These are phyloP conservation scores for Cajanus cajan DNA, from an alignment of 306 rosid genomes.

Conservation along the genomic window DNA sequence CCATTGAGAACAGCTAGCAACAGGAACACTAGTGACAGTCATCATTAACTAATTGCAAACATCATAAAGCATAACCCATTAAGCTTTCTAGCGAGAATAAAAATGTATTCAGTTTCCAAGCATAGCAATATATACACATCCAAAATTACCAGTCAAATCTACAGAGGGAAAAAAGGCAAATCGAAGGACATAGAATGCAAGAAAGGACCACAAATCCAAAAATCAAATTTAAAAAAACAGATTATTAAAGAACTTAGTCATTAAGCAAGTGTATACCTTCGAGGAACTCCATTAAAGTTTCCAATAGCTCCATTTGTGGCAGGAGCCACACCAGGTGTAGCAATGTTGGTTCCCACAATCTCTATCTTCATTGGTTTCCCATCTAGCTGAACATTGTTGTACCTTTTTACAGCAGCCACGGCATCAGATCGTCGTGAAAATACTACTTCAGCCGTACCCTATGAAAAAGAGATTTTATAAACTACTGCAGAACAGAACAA, in stretches of 20 bases:
- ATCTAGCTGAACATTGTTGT: conserved; percentile 90
- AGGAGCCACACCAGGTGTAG: conserved; percentile 54
- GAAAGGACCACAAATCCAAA: neutral
- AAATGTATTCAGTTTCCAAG: neutral
- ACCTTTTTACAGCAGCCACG: conserved; percentile 88
- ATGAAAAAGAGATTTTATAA: conserved; percentile 38
- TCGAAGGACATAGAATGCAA: neutral
- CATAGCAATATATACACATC: neutral
- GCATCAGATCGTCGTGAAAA: conserved; percentile 80
- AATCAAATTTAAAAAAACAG: neutral
- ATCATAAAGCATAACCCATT: neutral
- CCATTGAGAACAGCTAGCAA: neutral
- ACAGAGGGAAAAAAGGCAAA: neutral
- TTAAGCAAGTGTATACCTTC: conserved; percentile 48
- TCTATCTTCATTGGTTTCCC: conserved; percentile 96
- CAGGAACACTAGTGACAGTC: neutral
- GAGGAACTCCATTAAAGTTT: conserved; percentile 54
- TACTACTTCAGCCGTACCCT: conserved; percentile 97
- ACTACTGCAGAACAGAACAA: conserved; percentile 37
- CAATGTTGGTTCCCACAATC: conserved; percentile 82
- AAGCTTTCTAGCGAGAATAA: neutral
- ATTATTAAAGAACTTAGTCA: neutral
- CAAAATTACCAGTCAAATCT: neutral
- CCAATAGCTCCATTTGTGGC: conserved; percentile 50
- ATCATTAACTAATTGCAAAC: neutral